Conservation (phyloP, 805 yeast species). For the Myxozyma mucilagina region DNA sequence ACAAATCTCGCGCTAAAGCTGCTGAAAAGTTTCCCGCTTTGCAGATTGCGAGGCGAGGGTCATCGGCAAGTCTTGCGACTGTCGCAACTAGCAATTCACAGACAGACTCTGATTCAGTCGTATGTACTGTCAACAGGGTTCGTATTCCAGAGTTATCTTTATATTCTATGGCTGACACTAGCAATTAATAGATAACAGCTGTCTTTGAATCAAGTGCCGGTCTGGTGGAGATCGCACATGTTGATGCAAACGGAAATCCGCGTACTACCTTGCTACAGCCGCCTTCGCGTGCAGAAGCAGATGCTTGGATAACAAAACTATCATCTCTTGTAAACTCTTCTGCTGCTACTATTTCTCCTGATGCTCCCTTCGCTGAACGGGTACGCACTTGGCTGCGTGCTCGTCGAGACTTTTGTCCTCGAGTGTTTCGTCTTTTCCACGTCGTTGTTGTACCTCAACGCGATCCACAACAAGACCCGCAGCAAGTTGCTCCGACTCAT, state of each 20-base stretch:
- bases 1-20: slow-evolving; percentile 28
- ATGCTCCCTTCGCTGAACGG: slow-evolving; percentile 1
- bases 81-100: not conserved
- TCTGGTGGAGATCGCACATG: slow-evolving; percentile 18
- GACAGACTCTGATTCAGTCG: slow-evolving; percentile 13
- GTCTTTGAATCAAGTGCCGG: slow-evolving; percentile 16
- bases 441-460: no score
- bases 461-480: slow-evolving; percentile 9
- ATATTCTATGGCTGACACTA: not conserved
- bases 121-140: slow-evolving; percentile 22
- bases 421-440: slow-evolving; percentile 22
- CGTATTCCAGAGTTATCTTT: not conserved
- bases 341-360: slow-evolving; percentile 13
- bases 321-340: slow-evolving; percentile 7
- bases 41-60: slow-evolving; percentile 1
- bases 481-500: slow-evolving; percentile 10
- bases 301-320: slow-evolving; percentile 18
- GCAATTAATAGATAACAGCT: slow-evolving; percentile 18
- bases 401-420: slow-evolving; percentile 20
- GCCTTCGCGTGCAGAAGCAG: slow-evolving; percentile 22
- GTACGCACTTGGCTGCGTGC: slow-evolving; percentile 16
- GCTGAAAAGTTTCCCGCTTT: slow-evolving; percentile 28
- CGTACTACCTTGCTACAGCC: slow-evolving; percentile 26
- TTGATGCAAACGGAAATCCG: slow-evolving; percentile 12
- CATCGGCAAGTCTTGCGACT: slow-evolving; percentile 5